These are phyloP conservation scores for Diddensiella transvaalensis DNA, from an alignment of 805 yeast species.

Conservation along the genomic window DNA sequence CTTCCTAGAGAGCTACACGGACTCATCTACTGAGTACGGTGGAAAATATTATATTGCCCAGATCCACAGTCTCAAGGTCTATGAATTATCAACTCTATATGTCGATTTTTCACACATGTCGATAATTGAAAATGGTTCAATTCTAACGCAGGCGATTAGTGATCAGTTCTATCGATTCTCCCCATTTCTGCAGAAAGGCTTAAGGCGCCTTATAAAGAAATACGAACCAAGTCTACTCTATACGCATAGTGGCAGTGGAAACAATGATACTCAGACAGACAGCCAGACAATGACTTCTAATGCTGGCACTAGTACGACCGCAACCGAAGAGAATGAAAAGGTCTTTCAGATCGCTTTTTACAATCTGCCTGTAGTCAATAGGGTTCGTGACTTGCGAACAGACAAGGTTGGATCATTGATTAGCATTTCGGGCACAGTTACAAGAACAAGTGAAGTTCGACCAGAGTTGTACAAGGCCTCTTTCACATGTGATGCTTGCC, in stretches of 20 bases:
- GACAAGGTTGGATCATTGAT: constrained; percentile 82
- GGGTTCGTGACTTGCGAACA: constrained; percentile 87
- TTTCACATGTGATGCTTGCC: constrained; percentile 85
- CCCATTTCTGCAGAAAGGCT: constrained; percentile 76
- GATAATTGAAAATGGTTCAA: constrained; percentile 62
- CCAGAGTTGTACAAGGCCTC: constrained; percentile 88
- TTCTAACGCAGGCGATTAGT: constrained; percentile 79
- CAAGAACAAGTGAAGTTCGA: constrained; percentile 92
- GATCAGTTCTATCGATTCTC: constrained; percentile 91
- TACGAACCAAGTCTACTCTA: constrained; percentile 68
- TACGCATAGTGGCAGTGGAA: constrained; percentile 24
- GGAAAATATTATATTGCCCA: constrained; percentile 73
- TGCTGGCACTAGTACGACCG: constrained; percentile 23
- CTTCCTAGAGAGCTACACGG: constrained; percentile 66
- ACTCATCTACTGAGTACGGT: constrained; percentile 36
- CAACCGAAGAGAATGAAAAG: constrained; percentile 52
- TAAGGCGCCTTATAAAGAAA: constrained; percentile 66
- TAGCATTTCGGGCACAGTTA: constrained; percentile 89
- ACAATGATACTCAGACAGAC: constrained; percentile 28
- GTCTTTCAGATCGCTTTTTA: constrained; percentile 88
- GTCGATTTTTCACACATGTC: constrained; percentile 80
- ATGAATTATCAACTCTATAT: constrained; percentile 72
- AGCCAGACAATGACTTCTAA: constrained; percentile 37
- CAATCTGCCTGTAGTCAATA: constrained; percentile 73
- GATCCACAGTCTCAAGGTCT: constrained; percentile 72